phyloP scores from a whole-genome alignment of 306 rosid genomes.

The Sicyos edulis region DNA sequence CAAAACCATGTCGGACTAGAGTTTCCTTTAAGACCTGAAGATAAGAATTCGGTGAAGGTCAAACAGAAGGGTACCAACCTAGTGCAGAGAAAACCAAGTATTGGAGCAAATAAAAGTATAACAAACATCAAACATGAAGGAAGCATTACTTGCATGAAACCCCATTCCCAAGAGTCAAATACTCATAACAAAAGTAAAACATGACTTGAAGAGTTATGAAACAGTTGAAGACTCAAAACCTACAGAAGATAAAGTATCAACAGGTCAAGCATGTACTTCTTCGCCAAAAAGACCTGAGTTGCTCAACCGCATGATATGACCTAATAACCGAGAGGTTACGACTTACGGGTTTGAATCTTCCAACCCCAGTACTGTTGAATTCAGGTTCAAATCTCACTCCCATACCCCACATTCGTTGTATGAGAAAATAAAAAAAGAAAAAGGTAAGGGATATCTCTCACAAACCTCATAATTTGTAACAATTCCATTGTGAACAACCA shows the following conservation, averaged over 20 bases:
- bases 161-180: neutral
- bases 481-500: slow-evolving; percentile 93
- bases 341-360: no score
- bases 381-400: neutral
- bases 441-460: neutral
- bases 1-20: slow-evolving; percentile 68
- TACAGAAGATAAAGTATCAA: neutral
- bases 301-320: neutral
- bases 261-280: neutral
- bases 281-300: neutral
- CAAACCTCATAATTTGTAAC: slow-evolving; percentile 85
- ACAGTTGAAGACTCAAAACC: slow-evolving; percentile 2
- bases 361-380: no score
- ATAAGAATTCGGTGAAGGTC: slow-evolving; percentile 2
- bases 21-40: slow-evolving; percentile 85
- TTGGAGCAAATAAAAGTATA: neutral
- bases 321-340: no score
- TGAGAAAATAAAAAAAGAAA: neutral
- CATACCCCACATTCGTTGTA: neutral
- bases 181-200: neutral
- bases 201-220: neutral
- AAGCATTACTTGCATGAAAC: neutral
- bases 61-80: neutral
- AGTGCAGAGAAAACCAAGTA: neutral
- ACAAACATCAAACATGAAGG: neutral